Evolutionary conservation across 2,329 filamentous ascomycete species (phyloP).

Genomic region (Stemphylium vesicarium): DNA sequence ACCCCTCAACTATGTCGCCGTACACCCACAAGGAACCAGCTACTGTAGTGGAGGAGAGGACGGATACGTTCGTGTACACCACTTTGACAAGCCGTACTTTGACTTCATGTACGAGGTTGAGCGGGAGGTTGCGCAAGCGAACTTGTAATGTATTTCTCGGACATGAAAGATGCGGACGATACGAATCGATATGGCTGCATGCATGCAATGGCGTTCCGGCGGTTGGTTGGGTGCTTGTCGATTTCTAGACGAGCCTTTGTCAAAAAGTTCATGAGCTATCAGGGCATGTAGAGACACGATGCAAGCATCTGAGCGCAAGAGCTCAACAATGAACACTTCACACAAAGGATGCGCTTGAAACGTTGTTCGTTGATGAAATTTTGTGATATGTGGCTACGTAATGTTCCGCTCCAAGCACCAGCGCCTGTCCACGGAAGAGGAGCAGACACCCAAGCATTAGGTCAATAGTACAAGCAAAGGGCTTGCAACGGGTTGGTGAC

Average conservation of each 20-base stretch:
- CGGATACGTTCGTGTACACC: slow-evolving; percentile 96
- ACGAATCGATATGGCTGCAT: slow-evolving; percentile 32
- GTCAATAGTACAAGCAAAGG: slow-evolving; percentile 34
- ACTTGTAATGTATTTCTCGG: slow-evolving; percentile 37
- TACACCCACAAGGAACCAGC: slow-evolving; percentile 86
- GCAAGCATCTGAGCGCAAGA: slow-evolving; percentile 7
- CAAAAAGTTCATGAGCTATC: slow-evolving; percentile 20
- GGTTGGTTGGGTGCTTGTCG: slow-evolving; percentile 24
- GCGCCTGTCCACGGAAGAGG: slow-evolving; percentile 22
- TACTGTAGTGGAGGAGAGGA: slow-evolving; percentile 98
- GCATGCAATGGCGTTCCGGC: slow-evolving; percentile 49
- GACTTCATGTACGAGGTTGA: slow-evolving; percentile 99
- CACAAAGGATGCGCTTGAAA: background rate
- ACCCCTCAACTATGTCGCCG: slow-evolving; percentile 93
- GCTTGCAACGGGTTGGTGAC: slow-evolving; percentile 22
- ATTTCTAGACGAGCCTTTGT: slow-evolving; percentile 15
- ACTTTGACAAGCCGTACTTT: slow-evolving; percentile 98
- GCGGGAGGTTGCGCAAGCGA: slow-evolving; percentile 66
- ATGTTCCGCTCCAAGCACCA: slow-evolving; percentile 29
- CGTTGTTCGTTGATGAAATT: background rate
- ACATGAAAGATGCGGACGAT: slow-evolving; percentile 26
- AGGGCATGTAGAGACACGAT: slow-evolving; percentile 5
- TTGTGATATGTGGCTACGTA: background rate
- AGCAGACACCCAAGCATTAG: slow-evolving; percentile 36
- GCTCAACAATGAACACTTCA: slow-evolving; percentile 15